These are phyloP conservation scores for Lachnellula cervina DNA, from an alignment of 2,329 filamentous ascomycete species.

Conservation along the genomic window DNA sequence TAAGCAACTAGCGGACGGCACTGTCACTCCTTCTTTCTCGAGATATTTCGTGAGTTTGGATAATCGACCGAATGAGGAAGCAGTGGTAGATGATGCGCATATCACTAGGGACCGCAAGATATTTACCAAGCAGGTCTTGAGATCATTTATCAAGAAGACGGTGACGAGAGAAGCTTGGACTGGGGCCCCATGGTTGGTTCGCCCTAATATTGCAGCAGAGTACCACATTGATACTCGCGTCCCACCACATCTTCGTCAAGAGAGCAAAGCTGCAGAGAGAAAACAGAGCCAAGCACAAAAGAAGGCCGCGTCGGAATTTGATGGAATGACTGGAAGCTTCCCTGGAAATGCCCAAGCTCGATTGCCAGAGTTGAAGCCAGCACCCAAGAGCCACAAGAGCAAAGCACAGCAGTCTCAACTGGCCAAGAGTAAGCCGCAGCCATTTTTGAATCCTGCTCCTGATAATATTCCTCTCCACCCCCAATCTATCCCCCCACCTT, in stretches of 20 bases:
- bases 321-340: conserved; percentile 33
- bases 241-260: conserved; percentile 75
- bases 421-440: conserved; percentile 36
- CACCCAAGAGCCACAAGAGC: conserved; percentile 62
- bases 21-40: conserved; percentile 64
- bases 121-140: conserved; percentile 90
- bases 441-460: conserved; percentile 31
- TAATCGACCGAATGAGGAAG: conserved; percentile 64
- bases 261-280: conserved; percentile 71
- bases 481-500: conserved; percentile 21
- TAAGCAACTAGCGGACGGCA: conserved; percentile 61
- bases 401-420: conserved; percentile 46
- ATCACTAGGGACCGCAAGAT: conserved; percentile 82
- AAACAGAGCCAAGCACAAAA: conserved; percentile 66
- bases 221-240: conserved; percentile 87
- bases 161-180: conserved; percentile 90
- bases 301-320: conserved; percentile 35
- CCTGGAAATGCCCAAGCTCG: conserved; percentile 46
- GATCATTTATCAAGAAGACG: conserved; percentile 92
- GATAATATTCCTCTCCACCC: conserved; percentile 14
- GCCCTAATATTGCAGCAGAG: conserved; percentile 73
- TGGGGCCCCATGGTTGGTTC: conserved; percentile 95
- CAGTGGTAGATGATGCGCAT: conserved; percentile 73
- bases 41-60: conserved; percentile 77
- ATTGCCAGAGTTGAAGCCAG: conserved; percentile 69